These are phyloP conservation scores for Mucor velutinosus DNA, from an alignment of 371 early-diverging fungal genomes.

Conservation along the genomic window DNA sequence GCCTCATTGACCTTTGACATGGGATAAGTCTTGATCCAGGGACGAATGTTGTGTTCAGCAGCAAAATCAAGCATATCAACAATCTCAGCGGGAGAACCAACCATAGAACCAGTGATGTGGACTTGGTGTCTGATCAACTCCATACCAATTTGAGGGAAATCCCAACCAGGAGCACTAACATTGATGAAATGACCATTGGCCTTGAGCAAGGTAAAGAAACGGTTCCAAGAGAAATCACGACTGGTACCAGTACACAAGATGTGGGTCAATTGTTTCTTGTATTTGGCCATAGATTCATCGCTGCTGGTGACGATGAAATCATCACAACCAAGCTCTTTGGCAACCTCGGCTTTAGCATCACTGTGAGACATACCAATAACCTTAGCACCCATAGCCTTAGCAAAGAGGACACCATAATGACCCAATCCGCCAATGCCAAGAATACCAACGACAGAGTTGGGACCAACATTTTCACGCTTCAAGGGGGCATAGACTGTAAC, in stretches of 20 bases:
- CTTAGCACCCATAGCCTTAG: conserved; percentile 65
- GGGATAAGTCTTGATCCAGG: conserved; percentile 60
- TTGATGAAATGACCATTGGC: conserved; percentile 52
- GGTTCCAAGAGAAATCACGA: conserved; percentile 11
- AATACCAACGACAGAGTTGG: conserved; percentile 59
- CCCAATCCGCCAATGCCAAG: conserved; percentile 77
- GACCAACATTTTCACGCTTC: conserved; percentile 32
- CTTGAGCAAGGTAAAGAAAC: conserved; percentile 45
- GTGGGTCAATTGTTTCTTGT: conserved; percentile 38
- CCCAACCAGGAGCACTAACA: conserved; percentile 62
- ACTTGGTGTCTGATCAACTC: conserved; percentile 30
- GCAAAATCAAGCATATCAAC: conserved; percentile 71
- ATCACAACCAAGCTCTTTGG: conserved; percentile 40
- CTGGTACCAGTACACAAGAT: conserved; percentile 38
- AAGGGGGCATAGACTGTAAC: conserved; percentile 64
- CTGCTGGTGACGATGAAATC: conserved; percentile 31
- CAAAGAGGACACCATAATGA: conserved; percentile 66
- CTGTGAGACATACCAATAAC: conserved; percentile 48
- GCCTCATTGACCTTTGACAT: conserved; percentile 64
- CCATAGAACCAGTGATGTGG: conserved; percentile 60
- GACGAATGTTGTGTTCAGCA: conserved; percentile 57
- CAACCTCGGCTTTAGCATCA: conserved; percentile 35
- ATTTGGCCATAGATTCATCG: conserved; percentile 52
- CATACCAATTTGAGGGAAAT: conserved; percentile 11
- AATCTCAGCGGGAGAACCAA: conserved; percentile 55